phyloP scores from a whole-genome alignment of 805 yeast species.

The Lipomyces sp. region DNA sequence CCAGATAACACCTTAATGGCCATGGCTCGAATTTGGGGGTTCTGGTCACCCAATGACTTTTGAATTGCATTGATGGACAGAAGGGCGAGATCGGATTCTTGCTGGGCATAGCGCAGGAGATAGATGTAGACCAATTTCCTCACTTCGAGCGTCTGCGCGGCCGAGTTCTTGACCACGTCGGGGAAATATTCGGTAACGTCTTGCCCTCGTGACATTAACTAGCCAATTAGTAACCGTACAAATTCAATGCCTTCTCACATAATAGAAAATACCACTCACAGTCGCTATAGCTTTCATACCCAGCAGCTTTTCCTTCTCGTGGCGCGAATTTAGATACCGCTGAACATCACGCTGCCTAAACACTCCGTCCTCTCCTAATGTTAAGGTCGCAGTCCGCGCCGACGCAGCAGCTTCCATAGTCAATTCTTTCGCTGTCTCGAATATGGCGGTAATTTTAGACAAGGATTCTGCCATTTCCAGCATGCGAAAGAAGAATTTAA shows the following conservation, averaged over 20 bases:
- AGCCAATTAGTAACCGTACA: not conserved
- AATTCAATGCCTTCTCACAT: not conserved
- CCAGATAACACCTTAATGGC: conserved; percentile 82
- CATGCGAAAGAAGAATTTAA: not conserved
- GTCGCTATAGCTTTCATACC: conserved; percentile 64
- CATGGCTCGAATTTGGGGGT: conserved; percentile 68
- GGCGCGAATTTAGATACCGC: conserved; percentile 67
- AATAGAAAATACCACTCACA: conserved; percentile 37
- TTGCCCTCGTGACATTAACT: conserved; percentile 46
- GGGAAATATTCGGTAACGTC: conserved; percentile 66
- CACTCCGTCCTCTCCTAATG: conserved; percentile 60
- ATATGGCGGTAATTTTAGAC: conserved; percentile 66
- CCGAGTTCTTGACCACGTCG: conserved; percentile 85
- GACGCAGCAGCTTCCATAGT: conserved; percentile 84
- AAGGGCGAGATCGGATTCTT: conserved; percentile 86
- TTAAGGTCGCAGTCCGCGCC: conserved; percentile 63
- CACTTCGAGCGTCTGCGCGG: conserved; percentile 65
- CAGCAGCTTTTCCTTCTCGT: conserved; percentile 63
- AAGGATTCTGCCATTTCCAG: conserved; percentile 59
- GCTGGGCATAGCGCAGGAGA: conserved; percentile 74
- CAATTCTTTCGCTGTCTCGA: conserved; percentile 78
- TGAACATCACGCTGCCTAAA: conserved; percentile 68
- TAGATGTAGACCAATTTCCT: conserved; percentile 78
- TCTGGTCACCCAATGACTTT: conserved; percentile 72
- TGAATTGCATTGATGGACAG: conserved; percentile 91